A percentile compares a stretch with the other conserved stretches of the same genome.
phyloP scores from a whole-genome alignment of 2,329 filamentous ascomycete genomes.

The Cercospora sesami region DNA sequence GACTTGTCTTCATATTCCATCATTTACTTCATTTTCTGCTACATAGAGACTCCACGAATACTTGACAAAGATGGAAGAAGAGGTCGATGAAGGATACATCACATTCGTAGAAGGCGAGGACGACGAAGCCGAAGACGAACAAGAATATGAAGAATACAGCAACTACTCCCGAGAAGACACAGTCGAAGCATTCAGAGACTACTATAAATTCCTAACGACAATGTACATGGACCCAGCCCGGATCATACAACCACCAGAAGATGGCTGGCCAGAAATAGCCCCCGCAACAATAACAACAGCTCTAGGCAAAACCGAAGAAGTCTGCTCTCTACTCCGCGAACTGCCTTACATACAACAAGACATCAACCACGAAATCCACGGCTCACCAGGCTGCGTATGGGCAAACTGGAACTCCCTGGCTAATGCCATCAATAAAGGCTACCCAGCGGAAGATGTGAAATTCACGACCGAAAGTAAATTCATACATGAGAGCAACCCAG shows the following conservation, averaged over 20 bases:
- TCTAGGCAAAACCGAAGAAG: background rate
- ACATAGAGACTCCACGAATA: no score
- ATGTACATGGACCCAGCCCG: background rate
- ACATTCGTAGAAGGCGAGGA: no score
- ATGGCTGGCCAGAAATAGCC: background rate
- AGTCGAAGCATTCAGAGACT: background rate
- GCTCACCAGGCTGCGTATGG: background rate
- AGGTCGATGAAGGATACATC: no score
- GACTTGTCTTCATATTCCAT: background rate
- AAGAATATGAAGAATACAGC: background rate
- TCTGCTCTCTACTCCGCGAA: background rate
- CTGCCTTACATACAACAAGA: background rate
- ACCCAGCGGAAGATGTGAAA: no score
- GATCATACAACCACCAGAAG: background rate
- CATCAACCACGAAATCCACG: background rate
- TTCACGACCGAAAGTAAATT: no score
- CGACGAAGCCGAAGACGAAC: background rate
- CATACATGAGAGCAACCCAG: no score
- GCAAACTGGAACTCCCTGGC: background rate
- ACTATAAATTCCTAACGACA: background rate
- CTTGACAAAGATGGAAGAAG: no score
- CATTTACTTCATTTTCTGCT: no score
- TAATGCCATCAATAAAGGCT: no score
- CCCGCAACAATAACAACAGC: background rate
- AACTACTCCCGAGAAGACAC: background rate